Evolutionary conservation across 495 filamentous ascomycete genomes (phyloP), one percentile per base, ranked within the genome.

Genomic region (Penicillium arizonense): DNA sequence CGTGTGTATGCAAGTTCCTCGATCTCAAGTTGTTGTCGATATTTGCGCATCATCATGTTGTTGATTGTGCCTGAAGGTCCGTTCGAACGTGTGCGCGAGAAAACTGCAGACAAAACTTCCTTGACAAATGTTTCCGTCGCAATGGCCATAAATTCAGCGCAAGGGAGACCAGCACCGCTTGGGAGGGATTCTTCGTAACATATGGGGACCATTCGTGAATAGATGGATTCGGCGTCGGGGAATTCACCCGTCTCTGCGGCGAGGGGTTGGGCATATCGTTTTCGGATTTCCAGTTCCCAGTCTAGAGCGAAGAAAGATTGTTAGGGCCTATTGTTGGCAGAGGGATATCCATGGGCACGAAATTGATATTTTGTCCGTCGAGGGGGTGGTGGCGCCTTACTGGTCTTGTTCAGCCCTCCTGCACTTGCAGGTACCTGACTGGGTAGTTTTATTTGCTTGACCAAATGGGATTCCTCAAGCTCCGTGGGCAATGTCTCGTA

Each of bases 91-190:
- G 89, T 90, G 21, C 89, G 86, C 20, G 80, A 83, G 58, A 95
- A 89, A 10, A 96, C 81, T 3, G 83, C 81, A 6, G 86, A 83
- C 30, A 97, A 74, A 5, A 93, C 81, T 58, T 96, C 89, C 71
- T 97, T 97, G 53, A 97, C 85, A 62, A 87, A 96, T 0, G 87
- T 91, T 68, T 98, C 93, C 3, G 90, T 88, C 2, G 93, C 94
- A 38, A 91, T 84, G 20, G 89, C 87, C 84, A 98, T 87, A 65
- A 93, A 90, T 45, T 89, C 85, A 5, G 92, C 84, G 32, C 89
- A 89, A 24, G 89, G 82, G 5, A 84, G 64, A 6, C 81, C 74
- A 54, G 89, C 82, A 3, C 91, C 90, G 20, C 79, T 80, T n/a
- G 80, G 78, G 4, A 98, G 82, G 0, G 92, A 94, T 54, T 89